phyloP scores from a whole-genome alignment of 2,329 filamentous ascomycete species.

The Grosmannia penicillata region DNA sequence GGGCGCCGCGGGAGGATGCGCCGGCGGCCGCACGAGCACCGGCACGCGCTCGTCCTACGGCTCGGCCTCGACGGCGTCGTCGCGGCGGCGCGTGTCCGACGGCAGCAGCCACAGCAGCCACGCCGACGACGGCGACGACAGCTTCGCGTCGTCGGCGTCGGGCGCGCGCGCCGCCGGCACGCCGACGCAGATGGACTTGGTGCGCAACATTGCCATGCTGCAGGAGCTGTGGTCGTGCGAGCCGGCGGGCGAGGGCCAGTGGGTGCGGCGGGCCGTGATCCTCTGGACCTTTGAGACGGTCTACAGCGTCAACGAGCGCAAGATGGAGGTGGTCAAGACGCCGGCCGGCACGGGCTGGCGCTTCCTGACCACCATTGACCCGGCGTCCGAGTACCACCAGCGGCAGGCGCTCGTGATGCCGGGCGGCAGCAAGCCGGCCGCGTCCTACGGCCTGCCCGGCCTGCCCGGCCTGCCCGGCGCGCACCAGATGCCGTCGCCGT shows the following conservation, averaged over 20 bases:
- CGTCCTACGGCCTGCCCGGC: too few species aligned
- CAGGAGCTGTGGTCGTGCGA: slow-evolving; percentile 48
- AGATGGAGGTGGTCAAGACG: slow-evolving; percentile 29
- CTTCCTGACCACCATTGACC: slow-evolving; percentile 46
- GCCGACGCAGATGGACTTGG: slow-evolving; percentile 37
- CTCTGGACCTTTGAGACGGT: slow-evolving; percentile 49
- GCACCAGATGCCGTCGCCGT: slow-evolving; percentile 1
- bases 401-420: slow-evolving; percentile 24
- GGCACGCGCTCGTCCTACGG: slow-evolving; percentile 10
- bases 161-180: slow-evolving; percentile 11
- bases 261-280: slow-evolving; percentile 44
- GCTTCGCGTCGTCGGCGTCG: slow-evolving; percentile 11
- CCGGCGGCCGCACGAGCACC: slow-evolving; percentile 2
- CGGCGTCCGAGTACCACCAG: slow-evolving; percentile 43
- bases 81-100: background rate
- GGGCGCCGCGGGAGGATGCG: background rate
- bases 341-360: slow-evolving; percentile 43
- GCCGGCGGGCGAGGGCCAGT: slow-evolving; percentile 26
- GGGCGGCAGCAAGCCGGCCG: background rate
- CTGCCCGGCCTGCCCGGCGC: background rate
- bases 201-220: slow-evolving; percentile 50
- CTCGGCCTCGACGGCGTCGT: slow-evolving; percentile 3
- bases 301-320: slow-evolving; percentile 25
- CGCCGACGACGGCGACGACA: slow-evolving; percentile 11
- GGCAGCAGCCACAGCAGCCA: too few species aligned